Base-by-base conservation (phyloP, 495 filamentous ascomycete species). In the Diplogelasinospora grovesii region DNA sequence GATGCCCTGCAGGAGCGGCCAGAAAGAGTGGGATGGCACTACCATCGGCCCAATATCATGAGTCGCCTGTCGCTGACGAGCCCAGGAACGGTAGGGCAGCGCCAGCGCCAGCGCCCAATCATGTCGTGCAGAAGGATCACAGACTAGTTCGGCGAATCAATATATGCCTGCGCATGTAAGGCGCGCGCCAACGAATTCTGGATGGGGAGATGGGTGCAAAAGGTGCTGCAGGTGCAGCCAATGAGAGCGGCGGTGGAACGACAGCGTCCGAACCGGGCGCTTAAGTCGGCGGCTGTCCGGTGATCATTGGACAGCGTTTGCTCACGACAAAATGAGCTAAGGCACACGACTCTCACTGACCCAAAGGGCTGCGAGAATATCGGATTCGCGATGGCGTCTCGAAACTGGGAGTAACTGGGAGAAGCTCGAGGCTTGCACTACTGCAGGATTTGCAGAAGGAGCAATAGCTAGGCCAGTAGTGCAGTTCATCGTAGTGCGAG, bases 101-200 rank as follows among this genome's bases (percentile, higher is more conserved):
- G 15, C 18, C 3, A 14, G 6, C 13, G 25, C 13, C 22, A 22
- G 22, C 8, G 22, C 14, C 57, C 46, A 60, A 60, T 60, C 54
- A 59, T 41, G 32, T 26, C 23, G 46, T 28, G 36, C 22, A 38
- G 25, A 28, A 24, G 15, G 21, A 31, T 40, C 34, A 25, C 24
- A 29, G 36, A 15, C 41, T 34, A 21, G 20, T 11, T 36, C 24
- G 41, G 32, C 39, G 39, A 48, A 45, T 54, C 53, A 45, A 61
- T 52, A 54, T 37, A 39, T 27, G 55, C 34, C 33, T 53, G 48
- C 50, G 29, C 36, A 34, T 39, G 43, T 24, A 57, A 49, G 58
- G 56, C 56, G 58, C 58, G 58, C 58, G 58, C 56, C 50, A 59
- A 61, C 47, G n/a, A n/a, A n/a, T n/a, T n/a, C n/a, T n/a, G n/a